Percentiles rank a stretch among this genome's conserved stretches.
phyloP scores from a whole-genome alignment of 257 asterid species.

The Paulownia fortunei region DNA sequence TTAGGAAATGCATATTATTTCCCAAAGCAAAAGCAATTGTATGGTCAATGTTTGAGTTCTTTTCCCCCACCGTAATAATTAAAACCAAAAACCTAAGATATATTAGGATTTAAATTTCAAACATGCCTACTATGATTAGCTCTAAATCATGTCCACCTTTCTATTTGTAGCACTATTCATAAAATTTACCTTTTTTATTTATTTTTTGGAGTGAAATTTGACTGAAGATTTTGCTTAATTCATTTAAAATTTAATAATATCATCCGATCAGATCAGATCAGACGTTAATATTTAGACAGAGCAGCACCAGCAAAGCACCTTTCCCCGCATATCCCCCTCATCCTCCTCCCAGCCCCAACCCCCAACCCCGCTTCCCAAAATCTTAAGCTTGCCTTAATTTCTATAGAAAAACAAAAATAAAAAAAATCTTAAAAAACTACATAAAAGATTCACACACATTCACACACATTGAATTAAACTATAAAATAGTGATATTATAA shows the following conservation, averaged over 20 bases:
- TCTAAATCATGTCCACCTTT: conserved; percentile 12
- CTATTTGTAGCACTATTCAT: neutral
- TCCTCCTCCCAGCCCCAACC: neutral
- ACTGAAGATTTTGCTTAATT: neutral
- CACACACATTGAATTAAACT: neutral
- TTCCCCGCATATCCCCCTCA: conserved; percentile 34
- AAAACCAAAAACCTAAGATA: neutral
- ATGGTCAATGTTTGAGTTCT: too few relatives aligned
- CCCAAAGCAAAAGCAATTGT: too few relatives aligned
- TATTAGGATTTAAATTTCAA: neutral
- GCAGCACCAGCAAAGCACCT: conserved; percentile 42
- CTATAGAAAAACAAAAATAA: neutral
- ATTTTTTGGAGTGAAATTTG: neutral
- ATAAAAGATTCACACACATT: neutral
- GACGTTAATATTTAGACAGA: conserved; percentile 39
- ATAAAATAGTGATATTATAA: conserved; percentile 3
- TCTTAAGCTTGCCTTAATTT: neutral
- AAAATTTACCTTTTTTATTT: too few relatives aligned
- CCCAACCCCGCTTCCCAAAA: neutral
- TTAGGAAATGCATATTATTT: too few relatives aligned
- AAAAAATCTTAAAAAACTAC: too few relatives aligned
- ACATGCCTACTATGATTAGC: neutral
- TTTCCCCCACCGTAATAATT: neutral
- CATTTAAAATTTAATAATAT: neutral
- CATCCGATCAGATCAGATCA: conserved; percentile 35